phyloP scores from a whole-genome alignment of 2,329 filamentous ascomycete genomes.

The Trichophaea hybrida region DNA sequence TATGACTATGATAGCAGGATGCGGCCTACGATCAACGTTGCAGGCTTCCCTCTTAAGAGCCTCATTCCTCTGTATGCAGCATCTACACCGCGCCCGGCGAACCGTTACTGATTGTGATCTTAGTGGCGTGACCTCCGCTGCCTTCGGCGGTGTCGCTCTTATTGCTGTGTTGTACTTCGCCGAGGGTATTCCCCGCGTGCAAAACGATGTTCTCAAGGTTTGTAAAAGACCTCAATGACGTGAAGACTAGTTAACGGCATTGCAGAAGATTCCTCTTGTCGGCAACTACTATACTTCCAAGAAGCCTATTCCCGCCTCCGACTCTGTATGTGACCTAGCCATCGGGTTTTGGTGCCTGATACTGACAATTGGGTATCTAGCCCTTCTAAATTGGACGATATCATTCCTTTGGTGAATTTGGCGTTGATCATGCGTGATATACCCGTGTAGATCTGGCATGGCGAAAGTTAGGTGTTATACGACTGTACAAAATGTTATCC shows the following conservation, averaged over 20 bases:
- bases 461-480: too few species aligned
- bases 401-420: background rate
- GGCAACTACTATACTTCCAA: slow-evolving; percentile 24
- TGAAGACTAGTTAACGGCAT: background rate
- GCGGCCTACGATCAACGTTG: slow-evolving; percentile 20
- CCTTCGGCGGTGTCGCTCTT: slow-evolving; percentile 25
- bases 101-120: background rate
- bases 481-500: too few species aligned
- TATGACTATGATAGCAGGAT: slow-evolving; percentile 12
- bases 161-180: slow-evolving; percentile 22
- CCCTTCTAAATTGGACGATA: slow-evolving; percentile 4
- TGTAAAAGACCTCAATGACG: background rate
- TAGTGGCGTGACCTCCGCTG: slow-evolving; percentile 22
- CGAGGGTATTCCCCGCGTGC: slow-evolving; percentile 26
- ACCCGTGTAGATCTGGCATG: background rate
- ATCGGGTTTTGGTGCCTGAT: background rate
- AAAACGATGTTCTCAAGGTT: slow-evolving; percentile 23
- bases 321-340: slow-evolving; percentile 21
- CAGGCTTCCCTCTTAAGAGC: slow-evolving; percentile 20
- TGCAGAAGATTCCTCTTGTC: slow-evolving; percentile 25
- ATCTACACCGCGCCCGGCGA: background rate
- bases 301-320: slow-evolving; percentile 23
- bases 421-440: background rate
- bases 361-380: background rate
- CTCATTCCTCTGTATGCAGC: slow-evolving; percentile 20